A percentile compares a stretch with the other conserved stretches of the same genome.
Conservation (phyloP, 1,139 yeast genomes). For the Saccharomyces pastorianus region DNA sequence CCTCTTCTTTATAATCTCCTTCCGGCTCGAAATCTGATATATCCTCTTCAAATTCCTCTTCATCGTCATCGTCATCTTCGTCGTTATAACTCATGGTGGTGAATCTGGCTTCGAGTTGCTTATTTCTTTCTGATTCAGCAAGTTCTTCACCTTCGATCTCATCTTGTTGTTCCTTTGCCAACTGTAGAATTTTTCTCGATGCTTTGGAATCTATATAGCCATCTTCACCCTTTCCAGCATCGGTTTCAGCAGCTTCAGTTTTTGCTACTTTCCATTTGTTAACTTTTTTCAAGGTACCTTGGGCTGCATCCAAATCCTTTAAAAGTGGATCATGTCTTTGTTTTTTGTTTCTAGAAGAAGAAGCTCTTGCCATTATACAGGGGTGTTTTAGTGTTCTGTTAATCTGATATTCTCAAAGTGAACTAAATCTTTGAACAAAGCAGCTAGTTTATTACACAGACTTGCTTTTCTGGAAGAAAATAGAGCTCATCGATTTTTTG, state of each 20-base stretch:
- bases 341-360: slow-evolving; percentile 42
- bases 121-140: slow-evolving; percentile 24
- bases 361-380: slow-evolving; percentile 55
- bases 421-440: neutral
- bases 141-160: slow-evolving; percentile 49
- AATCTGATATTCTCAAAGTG: neutral
- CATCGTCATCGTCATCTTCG: slow-evolving; percentile 21
- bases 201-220: slow-evolving; percentile 68
- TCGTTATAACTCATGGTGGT: slow-evolving; percentile 22
- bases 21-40: slow-evolving; percentile 44
- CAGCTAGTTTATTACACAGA: neutral
- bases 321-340: slow-evolving; percentile 71
- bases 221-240: slow-evolving; percentile 36
- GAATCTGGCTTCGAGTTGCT: slow-evolving; percentile 25
- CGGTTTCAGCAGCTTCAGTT: slow-evolving; percentile 28
- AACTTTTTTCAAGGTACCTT: slow-evolving; percentile 56
- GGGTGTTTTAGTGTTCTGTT: neutral
- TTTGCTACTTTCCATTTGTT: slow-evolving; percentile 26
- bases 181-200: slow-evolving; percentile 75
- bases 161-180: slow-evolving; percentile 88
- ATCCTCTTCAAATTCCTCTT: slow-evolving; percentile 38
- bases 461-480: neutral
- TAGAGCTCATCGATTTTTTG: neutral
- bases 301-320: slow-evolving; percentile 63
- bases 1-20: slow-evolving; percentile 44